A percentile compares a stretch with the other conserved stretches of the same genome.
phyloP scores from a whole-genome alignment of 2,329 filamentous ascomycete species.

The Colletotrichum sublineola region DNA sequence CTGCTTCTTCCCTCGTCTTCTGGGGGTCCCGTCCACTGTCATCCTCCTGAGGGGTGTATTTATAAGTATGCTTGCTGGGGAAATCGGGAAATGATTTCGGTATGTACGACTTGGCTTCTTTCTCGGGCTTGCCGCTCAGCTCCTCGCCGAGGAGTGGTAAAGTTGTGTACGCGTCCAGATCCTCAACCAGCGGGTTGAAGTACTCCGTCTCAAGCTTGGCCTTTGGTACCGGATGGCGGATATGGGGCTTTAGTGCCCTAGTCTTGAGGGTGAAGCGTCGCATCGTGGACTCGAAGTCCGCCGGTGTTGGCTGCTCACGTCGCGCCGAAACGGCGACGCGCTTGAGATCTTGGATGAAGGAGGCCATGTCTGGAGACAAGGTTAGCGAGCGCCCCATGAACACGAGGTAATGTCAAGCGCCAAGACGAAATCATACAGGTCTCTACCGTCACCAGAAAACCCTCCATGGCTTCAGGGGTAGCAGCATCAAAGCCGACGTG shows the following conservation, averaged over 20 bases:
- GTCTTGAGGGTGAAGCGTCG: constrained; percentile 65
- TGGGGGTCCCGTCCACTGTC: constrained; percentile 63
- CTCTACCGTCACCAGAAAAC: constrained; percentile 68
- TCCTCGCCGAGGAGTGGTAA: constrained; percentile 65
- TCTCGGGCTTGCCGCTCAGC: constrained; percentile 70
- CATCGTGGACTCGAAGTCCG: constrained; percentile 69
- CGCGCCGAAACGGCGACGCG: constrained; percentile 62
- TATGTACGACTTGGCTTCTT: constrained; percentile 68
- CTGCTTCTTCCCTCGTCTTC: constrained; percentile 71
- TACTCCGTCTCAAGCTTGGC: constrained; percentile 55
- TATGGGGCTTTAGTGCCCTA: constrained; percentile 67
- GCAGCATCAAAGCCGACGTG: constrained; percentile 71
- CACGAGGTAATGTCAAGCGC: not conserved
- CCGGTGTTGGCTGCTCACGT: constrained; percentile 66
- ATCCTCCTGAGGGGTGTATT: constrained; percentile 67
- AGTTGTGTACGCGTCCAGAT: constrained; percentile 57
- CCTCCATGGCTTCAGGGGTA: constrained; percentile 69
- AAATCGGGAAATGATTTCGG: constrained; percentile 71
- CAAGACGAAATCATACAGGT: constrained; percentile 61
- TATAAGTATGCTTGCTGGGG: constrained; percentile 75
- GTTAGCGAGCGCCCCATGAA: constrained; percentile 47
- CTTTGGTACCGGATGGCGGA: constrained; percentile 64
- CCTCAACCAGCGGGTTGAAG: constrained; percentile 53
- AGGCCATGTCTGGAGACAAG: constrained; percentile 59
- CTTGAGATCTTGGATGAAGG: constrained; percentile 63